Base-by-base conservation (phyloP, 768 basidiomycete genomes). In the Leccinum rimulosum region DNA sequence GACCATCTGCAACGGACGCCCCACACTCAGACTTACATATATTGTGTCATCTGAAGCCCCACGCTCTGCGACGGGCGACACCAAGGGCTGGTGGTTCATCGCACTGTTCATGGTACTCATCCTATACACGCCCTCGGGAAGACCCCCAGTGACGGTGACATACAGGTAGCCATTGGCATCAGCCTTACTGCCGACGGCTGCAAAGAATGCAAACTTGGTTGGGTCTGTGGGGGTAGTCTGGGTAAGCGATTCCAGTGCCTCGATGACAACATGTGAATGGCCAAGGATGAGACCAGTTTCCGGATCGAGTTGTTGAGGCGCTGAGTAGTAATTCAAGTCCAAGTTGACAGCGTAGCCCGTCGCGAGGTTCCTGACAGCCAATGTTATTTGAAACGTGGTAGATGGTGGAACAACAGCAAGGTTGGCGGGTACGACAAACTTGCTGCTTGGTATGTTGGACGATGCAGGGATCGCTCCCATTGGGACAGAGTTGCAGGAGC, bases 331-430 rank as follows among this genome's bases (percentile, higher is more conserved):
- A 67, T 80, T 87, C 22, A 66, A 66, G 28, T 76, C 55, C 11
- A 83, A 74, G 64, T 86, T 86, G 45, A 79, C 80, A 68, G 88
- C 88, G 67, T 75, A 77, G 35, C 88, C 88, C 25, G 83, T 80
- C 48, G 76, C 63, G 31, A 84, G 57, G 60, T 77, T 71, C 50
- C 59, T 62, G 64, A 85, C 74, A 4, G 75, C 76, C 70, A 90
- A 70, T 31, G 68, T 58, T 59, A 89, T 76, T 56, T 79, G 79
- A 70, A 90, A 88, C 9, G 79, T 71, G 22, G 68, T 66, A 68
- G 83, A 78, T 36, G 80, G 75, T n/a, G 75, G 62, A 28, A 85
- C 33, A 54, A 75, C 73, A 35, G 71, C 73, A 4, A 74, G 52
- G 60, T 86, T 87, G 52, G 50, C 52, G 4, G 86, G 85, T 57